A percentile compares a stretch with the other conserved stretches of the same genome.
Conservation (phyloP, 2,329 filamentous ascomycete species). For the Cytospora paraplurivora region DNA sequence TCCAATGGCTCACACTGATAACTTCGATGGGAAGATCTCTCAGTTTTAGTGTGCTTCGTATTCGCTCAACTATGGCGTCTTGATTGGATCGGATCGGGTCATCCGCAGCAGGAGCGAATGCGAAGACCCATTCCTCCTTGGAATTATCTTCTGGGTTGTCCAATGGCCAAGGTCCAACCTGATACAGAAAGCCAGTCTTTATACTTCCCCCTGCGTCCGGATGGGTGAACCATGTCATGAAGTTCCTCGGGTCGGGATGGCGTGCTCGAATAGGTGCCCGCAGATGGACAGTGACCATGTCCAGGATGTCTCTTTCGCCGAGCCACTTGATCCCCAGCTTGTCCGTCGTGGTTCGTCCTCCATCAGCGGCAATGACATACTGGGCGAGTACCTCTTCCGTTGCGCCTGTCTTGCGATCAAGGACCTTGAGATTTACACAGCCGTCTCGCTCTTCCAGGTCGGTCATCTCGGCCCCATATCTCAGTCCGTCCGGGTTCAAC, state of each 20-base stretch:
- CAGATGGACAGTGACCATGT: slow-evolving; percentile 40
- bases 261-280: slow-evolving; percentile 33
- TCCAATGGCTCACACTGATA: slow-evolving; percentile 38
- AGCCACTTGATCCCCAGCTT: slow-evolving; percentile 36
- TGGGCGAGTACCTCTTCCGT: slow-evolving; percentile 30
- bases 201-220: slow-evolving; percentile 39
- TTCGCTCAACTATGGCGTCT: slow-evolving; percentile 32
- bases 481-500: slow-evolving; percentile 37
- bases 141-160: slow-evolving; percentile 26
- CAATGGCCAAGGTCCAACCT: slow-evolving; percentile 38
- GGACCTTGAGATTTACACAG: slow-evolving; percentile 32
- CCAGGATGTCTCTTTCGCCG: slow-evolving; percentile 38
- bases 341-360: slow-evolving; percentile 37
- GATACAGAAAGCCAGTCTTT: slow-evolving; percentile 39
- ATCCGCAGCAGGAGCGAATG: slow-evolving; percentile 26
- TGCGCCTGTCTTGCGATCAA: slow-evolving; percentile 17
- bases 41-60: slow-evolving; percentile 36
- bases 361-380: slow-evolving; percentile 40
- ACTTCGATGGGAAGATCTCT: slow-evolving; percentile 37
- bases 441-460: slow-evolving; percentile 31
- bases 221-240: slow-evolving; percentile 41
- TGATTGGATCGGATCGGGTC: slow-evolving; percentile 32
- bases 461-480: slow-evolving; percentile 36
- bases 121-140: slow-evolving; percentile 40
- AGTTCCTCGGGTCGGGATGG: slow-evolving; percentile 36